Evolutionary conservation across 2,329 filamentous ascomycete species (phyloP), one percentile per base, ranked within the genome.

Genomic region (Penicillium thymicola): DNA sequence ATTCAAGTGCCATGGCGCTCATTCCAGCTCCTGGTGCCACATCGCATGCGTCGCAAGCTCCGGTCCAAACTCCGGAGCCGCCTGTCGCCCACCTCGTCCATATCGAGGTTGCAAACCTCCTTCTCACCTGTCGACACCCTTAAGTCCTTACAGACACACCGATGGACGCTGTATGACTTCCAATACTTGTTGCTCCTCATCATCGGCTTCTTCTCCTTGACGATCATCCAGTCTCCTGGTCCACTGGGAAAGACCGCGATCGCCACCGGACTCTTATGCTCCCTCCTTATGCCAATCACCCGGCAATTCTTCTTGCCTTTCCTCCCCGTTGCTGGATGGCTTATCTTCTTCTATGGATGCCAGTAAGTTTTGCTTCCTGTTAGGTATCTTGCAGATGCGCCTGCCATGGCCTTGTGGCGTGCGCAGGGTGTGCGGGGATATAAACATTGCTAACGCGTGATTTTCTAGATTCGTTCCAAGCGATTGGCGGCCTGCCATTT

Each of bases 271-370:
- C 81, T 92, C 59, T 79, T 88, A 58, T 79, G 85, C 64, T 85
- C 92, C 32, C 79, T 96, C 38, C 79, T 93, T 43, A 83, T 96
- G 74, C 93, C 93, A 7, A 82, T 90, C 49, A 95, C 92, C 4
- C 84, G 90, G 62, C 93, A 97, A 73, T 96, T 97, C 74, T 91
- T 96, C 72, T 80, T 96, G 41, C 92, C 93, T 10, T 92, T 92
- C 51, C 80, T 94, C 58, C 88, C 90, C 7, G 90, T 96, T 62
- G 88, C 90, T 74, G 87, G 86, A 25, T 97, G 92, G 85, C 81
- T 97, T 40, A 79, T 97, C 47, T 90, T 96, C 73, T 97, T 96
- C 78, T 96, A 94, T 75, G 87, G 88, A 62, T 94, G 89, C 81
- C 89, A 93, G 91, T 96, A 85, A 80, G 90, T 84, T 27, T 47